Conservation (phyloP, 2,329 filamentous ascomycete genomes). For the Lachnellula willkommii region DNA sequence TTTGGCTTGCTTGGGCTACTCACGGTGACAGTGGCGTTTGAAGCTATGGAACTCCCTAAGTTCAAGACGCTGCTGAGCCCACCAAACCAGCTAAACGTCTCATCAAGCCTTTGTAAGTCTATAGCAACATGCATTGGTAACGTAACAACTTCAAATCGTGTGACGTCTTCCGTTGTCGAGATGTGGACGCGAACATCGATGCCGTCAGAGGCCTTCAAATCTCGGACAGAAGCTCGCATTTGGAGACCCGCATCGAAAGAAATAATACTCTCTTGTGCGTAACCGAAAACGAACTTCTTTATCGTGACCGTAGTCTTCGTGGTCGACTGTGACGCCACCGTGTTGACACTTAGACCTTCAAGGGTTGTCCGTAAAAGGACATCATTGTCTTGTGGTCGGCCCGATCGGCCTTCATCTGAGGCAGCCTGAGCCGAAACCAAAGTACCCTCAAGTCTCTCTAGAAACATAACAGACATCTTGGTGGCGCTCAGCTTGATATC, state of each 20-base stretch:
- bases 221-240: conserved; percentile 54
- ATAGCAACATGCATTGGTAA: conserved; percentile 71
- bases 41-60: conserved; percentile 77
- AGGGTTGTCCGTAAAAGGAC: conserved; percentile 27
- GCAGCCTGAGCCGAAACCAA: conserved; percentile 7
- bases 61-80: conserved; percentile 88
- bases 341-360: conserved; percentile 25
- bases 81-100: conserved; percentile 82
- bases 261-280: conserved; percentile 56
- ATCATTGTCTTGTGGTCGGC: conserved; percentile 17
- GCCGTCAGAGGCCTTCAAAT: conserved; percentile 52
- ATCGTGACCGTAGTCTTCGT: conserved; percentile 33
- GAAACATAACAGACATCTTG: conserved; percentile 28
- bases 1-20: conserved; percentile 37
- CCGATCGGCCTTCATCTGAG: conserved; percentile 1
- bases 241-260: conserved; percentile 55
- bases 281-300: conserved; percentile 57
- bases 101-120: conserved; percentile 76
- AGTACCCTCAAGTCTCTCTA: conserved; percentile 30
- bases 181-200: conserved; percentile 54
- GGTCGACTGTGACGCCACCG: conserved; percentile 8
- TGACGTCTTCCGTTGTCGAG: conserved; percentile 39
- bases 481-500: conserved; percentile 22
- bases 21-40: conserved; percentile 53
- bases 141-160: conserved; percentile 62